These are phyloP conservation scores for Xylariaceae sp. DNA, from an alignment of 2,329 filamentous ascomycete genomes.

Conservation along the genomic window DNA sequence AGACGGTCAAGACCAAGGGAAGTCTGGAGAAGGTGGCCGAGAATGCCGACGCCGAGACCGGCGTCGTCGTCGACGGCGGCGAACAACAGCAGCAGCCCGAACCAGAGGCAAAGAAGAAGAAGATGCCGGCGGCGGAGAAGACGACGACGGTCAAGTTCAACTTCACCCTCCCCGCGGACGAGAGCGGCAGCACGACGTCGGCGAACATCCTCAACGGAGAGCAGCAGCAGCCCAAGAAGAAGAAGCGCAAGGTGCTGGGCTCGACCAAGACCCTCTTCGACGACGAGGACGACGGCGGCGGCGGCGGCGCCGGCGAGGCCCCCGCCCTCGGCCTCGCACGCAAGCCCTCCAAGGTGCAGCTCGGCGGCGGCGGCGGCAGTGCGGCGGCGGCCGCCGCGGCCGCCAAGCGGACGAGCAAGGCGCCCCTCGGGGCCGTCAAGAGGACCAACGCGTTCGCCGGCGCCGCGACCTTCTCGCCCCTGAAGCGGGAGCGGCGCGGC, in stretches of 20 bases:
- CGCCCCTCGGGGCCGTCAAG: constrained; percentile 31
- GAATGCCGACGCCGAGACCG: not conserved
- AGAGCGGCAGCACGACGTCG: constrained; percentile 8
- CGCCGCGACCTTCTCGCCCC: constrained; percentile 55
- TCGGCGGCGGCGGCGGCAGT: constrained; percentile 6
- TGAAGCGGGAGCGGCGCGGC: constrained; percentile 62
- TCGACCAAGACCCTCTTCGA: constrained; percentile 63
- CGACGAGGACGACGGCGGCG: constrained; percentile 57
- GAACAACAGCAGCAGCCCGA: constrained; percentile 20
- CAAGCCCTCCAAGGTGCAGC: constrained; percentile 21
- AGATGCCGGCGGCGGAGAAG: constrained; percentile 16
- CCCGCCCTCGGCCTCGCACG: constrained; percentile 13
- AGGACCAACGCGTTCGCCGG: constrained; percentile 39
- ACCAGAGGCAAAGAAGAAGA: not conserved
- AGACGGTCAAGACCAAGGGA: constrained; percentile 27
- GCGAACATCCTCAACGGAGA: constrained; percentile 18
- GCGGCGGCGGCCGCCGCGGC: too few relatives aligned
- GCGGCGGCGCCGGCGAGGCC: too few relatives aligned
- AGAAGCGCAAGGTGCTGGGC: constrained; percentile 67
- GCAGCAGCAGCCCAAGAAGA: constrained; percentile 46
- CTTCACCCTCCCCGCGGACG: constrained; percentile 18
- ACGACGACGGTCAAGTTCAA: constrained; percentile 26
- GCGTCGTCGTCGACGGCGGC: not conserved
- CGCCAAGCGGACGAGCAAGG: constrained; percentile 24
- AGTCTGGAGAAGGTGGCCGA: constrained; percentile 12